Evolutionary conservation across 1,139 yeast genomes (phyloP), one percentile per base, ranked within the genome.

Genomic region (Pichia sp.): DNA sequence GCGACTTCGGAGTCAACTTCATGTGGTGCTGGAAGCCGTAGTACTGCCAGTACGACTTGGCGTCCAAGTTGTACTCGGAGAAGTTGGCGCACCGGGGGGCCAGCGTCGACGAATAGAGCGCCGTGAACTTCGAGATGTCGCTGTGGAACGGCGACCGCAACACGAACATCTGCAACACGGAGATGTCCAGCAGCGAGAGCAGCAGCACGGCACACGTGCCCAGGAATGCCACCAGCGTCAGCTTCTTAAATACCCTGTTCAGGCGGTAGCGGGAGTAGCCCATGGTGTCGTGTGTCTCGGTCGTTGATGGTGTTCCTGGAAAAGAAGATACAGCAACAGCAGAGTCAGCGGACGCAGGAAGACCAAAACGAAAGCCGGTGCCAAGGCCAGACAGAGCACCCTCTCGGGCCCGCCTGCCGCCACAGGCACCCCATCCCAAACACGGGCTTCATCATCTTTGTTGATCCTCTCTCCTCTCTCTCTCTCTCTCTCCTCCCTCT

Each of bases 11-110:
- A 29, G 58, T 60, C 15, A 66, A 54, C 43, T 59, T 59, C 26
- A 54, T 47, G 41, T 61, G 52, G 26, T 65, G 66, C n/a, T 61
- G 61, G 42, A 63, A 66, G 4, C 70, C 70, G 54, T 65, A 67
- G 50, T 62, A 64, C 47, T 66, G 69, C 67, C 67, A 66, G 56
- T 61, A 64, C 5, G 54, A 47, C 16, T 59, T 50, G 0, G 65
- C 46, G 3, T 60, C 55, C 19, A 54, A 23, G 13, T 55, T 58
- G 54, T 66, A 66, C 3, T 61, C 54, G 7, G 61, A 60, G 16
- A 67, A 57, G 34, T 58, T 54, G 41, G 59, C 63, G 51, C 68
- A 66, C 3, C 48, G 47, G 1, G 69, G 69, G 23, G 47, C 51
- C 46, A 64, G 50, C 2, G 32, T 46, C 5, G 41, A 48, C 1